Evolutionary conservation across 73 alveolate species (phyloP).

Genomic region (Stentor roeselii): DNA sequence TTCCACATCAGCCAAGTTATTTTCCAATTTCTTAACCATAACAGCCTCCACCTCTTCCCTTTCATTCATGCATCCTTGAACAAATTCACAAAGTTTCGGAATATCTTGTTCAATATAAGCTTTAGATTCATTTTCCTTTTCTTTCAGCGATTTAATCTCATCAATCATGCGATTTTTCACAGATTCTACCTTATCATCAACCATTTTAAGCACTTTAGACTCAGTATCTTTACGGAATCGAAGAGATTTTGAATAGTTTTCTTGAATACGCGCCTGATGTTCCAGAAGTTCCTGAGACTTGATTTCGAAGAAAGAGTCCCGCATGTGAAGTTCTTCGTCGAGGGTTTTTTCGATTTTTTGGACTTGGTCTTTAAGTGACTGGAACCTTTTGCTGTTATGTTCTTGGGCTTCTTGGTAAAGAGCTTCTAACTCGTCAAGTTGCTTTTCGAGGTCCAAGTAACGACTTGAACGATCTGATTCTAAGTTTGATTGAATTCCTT

Average conservation of each 20-base stretch:
- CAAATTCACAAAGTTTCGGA: constrained; percentile 71
- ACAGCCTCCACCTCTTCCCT: constrained; percentile 58
- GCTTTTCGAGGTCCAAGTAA: constrained; percentile 28
- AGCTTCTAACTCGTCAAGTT: constrained; percentile 33
- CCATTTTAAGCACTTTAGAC: background rate
- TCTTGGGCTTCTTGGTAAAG: constrained; percentile 35
- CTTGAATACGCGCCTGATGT: constrained; percentile 31
- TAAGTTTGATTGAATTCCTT: constrained; percentile 11
- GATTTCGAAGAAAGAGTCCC: constrained; percentile 36
- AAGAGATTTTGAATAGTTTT: constrained; percentile 31
- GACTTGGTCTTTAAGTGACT: constrained; percentile 35
- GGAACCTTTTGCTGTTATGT: constrained; percentile 33
- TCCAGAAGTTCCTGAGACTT: constrained; percentile 35
- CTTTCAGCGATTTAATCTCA: constrained; percentile 44
- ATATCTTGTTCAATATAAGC: constrained; percentile 60
- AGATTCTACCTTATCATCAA: constrained; percentile 39
- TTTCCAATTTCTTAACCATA: constrained; percentile 50
- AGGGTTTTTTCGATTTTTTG: constrained; percentile 30
- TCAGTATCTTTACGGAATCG: constrained; percentile 45
- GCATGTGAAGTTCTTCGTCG: constrained; percentile 40
- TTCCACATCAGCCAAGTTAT: constrained; percentile 50
- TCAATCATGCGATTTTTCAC: constrained; percentile 31
- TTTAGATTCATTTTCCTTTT: constrained; percentile 41
- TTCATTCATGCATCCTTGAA: constrained; percentile 50
- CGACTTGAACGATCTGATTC: constrained; percentile 22